Conservation (phyloP, 768 basidiomycete species). For the Tremella yokohamensis region DNA sequence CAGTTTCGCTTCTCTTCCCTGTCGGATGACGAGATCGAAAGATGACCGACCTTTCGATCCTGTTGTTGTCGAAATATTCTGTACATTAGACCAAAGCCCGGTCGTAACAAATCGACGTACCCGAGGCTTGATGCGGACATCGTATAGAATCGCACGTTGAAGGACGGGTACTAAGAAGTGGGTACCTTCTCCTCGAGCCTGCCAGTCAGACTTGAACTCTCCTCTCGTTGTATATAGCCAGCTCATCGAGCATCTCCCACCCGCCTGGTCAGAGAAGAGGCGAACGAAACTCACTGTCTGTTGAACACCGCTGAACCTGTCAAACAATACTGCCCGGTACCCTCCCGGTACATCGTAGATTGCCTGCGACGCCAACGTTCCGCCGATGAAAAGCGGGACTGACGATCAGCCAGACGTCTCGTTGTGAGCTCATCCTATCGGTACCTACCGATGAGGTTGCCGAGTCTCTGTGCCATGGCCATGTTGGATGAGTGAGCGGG, state of each 20-base stretch:
- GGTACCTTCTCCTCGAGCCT: conserved; percentile 90
- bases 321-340: conserved; percentile 95
- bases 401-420: not conserved
- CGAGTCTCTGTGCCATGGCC: conserved; percentile 2
- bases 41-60: conserved; percentile 70
- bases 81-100: conserved; percentile 3
- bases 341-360: conserved; percentile 72
- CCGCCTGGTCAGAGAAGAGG: not conserved
- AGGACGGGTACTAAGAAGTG: conserved; percentile 95
- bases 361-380: conserved; percentile 56
- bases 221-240: not conserved
- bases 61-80: conserved; percentile 98
- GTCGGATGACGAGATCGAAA: not conserved
- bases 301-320: conserved; percentile 89
- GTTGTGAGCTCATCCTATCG: not conserved
- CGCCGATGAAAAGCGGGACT: conserved; percentile 66
- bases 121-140: conserved; percentile 94
- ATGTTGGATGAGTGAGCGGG: not conserved
- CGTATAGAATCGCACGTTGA: conserved; percentile 92
- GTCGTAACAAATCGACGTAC: conserved; percentile 54
- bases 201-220: not conserved
- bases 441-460: not conserved
- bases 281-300: conserved; percentile 58
- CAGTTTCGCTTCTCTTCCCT: conserved; percentile 1
- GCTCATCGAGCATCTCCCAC: not conserved